Evolutionary conservation across 1,284 basidiomycete species (phyloP), one percentile per base, ranked within the genome.

Genomic region (Leccinum solheimii): DNA sequence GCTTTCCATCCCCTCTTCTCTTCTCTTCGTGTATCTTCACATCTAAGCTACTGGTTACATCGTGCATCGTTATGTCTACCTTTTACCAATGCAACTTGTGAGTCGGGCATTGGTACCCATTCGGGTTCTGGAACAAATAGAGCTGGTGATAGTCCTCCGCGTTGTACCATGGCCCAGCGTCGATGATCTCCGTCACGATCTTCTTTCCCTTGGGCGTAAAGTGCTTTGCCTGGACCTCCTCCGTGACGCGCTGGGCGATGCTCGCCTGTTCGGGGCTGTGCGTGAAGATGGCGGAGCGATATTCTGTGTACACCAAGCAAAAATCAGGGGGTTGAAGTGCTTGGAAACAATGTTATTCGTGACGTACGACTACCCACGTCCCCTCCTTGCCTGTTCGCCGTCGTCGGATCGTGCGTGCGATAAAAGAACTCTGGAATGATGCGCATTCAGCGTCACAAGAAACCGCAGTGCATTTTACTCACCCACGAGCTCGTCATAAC

Each of bases 371-470:
- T 86, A 32, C 94, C 94, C 1, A 69, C 71, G 70, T 96, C 94
- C 1, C 75, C 82, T 16, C 94, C 94, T 73, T 96, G 94, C 16
- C 81, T 77, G 75, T 96, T 87, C 55, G 83, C 71, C 0, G 92
- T 93, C 26, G 95, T 97, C 2, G 97, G 94, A 70, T 98, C 95
- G 73, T 99, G 97, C 0, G 93, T 96, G 53, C 96, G 86, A 75
- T 94, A 96, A 77, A 96, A 95, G 80, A 95, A 95, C 77, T 97
- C 94, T 87, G 73, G 4, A 14, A 50, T 7, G 13, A 34, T 34
- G 13, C 5, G 65, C 26, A 26, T 1, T 26, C 32, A 34, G 32
- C 11, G 32, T 34, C 32, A 5, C 32, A 34, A 34, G 5, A 34
- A 13, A 34, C 32, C 11, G 5, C 32, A 32, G 10, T 32, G 27